Conservation (phyloP, 177 flowering plant species). For the Vitis hybrid region DNA sequence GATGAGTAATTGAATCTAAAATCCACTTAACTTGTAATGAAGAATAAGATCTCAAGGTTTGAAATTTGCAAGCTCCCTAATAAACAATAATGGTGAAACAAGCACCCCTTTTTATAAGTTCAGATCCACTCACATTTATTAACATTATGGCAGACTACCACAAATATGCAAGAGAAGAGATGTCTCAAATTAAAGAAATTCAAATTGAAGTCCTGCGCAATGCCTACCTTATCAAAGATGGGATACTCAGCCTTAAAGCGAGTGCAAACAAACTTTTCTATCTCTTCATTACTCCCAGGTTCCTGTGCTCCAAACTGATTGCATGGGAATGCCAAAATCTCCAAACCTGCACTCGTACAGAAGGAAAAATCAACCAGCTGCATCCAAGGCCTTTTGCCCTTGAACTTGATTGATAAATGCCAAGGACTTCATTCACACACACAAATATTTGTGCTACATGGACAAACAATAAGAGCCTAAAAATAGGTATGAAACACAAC, state of each 20-base stretch:
- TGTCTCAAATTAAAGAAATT: not conserved
- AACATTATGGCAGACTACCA: too few relatives aligned
- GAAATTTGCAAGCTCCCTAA: too few relatives aligned
- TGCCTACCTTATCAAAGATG: constrained; percentile 82
- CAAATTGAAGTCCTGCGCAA: not conserved
- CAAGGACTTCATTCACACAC: not conserved
- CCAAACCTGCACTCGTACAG: constrained; percentile 42
- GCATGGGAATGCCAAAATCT: constrained; percentile 93
- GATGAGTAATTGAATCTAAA: too few relatives aligned
- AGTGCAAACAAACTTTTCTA: constrained; percentile 76
- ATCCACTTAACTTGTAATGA: too few relatives aligned
- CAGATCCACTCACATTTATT: too few relatives aligned
- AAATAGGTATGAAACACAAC: constrained; percentile 27
- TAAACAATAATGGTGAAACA: too few relatives aligned
- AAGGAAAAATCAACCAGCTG: not conserved
- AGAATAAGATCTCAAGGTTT: too few relatives aligned
- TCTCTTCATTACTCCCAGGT: constrained; percentile 79
- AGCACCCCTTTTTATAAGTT: too few relatives aligned
- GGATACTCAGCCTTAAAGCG: constrained; percentile 92
- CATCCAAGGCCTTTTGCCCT: too few relatives aligned
- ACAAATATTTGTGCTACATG: not conserved
- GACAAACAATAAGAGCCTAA: not conserved
- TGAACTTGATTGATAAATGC: too few relatives aligned
- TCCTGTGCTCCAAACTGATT: constrained; percentile 90
- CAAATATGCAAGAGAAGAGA: too few relatives aligned